Conservation (phyloP, 192 early-diverging fungal species). For the Phycomyces nitens region DNA sequence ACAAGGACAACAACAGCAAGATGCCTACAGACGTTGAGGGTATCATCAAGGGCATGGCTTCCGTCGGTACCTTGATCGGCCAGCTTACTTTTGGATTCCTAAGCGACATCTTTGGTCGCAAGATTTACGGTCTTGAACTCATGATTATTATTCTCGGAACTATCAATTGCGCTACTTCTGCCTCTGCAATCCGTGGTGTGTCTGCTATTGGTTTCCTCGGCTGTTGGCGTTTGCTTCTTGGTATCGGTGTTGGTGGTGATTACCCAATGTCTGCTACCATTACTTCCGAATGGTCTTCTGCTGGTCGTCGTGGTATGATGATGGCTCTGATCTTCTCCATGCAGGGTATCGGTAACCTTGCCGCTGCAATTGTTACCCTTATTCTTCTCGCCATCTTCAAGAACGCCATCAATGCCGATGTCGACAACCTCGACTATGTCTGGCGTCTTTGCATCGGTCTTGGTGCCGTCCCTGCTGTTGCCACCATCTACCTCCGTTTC, state of each 20-base stretch:
- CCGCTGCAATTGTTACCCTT: conserved; percentile 75
- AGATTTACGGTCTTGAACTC: conserved; percentile 84
- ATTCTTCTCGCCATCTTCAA: conserved; percentile 75
- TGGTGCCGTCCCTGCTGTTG: conserved; percentile 78
- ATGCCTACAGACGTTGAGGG: conserved; percentile 72
- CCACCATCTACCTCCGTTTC: conserved; percentile 84
- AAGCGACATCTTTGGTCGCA: conserved; percentile 83
- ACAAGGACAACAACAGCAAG: conserved; percentile 42
- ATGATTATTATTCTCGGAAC: conserved; percentile 89
- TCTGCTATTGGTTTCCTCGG: conserved; percentile 71
- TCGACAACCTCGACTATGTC: conserved; percentile 77
- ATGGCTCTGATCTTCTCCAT: conserved; percentile 77
- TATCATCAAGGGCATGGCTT: conserved; percentile 76
- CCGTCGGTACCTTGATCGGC: conserved; percentile 83
- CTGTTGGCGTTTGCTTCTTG: conserved; percentile 90
- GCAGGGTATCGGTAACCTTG: conserved; percentile 89
- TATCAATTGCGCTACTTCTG: conserved; percentile 72
- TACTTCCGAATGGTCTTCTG: conserved; percentile 85
- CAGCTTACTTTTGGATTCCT: conserved; percentile 82
- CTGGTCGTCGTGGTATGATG: conserved; percentile 69
- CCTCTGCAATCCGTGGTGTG: conserved; percentile 61
- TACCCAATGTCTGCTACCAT: conserved; percentile 91
- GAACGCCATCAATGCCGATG: conserved; percentile 59
- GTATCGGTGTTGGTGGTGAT: conserved; percentile 92
- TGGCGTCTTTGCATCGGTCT: conserved; percentile 88